A percentile compares a stretch with the other conserved stretches of the same genome.
These are phyloP conservation scores for Trichoderma asperellum DNA, from an alignment of 2,329 filamentous ascomycete genomes.

Conservation along the genomic window DNA sequence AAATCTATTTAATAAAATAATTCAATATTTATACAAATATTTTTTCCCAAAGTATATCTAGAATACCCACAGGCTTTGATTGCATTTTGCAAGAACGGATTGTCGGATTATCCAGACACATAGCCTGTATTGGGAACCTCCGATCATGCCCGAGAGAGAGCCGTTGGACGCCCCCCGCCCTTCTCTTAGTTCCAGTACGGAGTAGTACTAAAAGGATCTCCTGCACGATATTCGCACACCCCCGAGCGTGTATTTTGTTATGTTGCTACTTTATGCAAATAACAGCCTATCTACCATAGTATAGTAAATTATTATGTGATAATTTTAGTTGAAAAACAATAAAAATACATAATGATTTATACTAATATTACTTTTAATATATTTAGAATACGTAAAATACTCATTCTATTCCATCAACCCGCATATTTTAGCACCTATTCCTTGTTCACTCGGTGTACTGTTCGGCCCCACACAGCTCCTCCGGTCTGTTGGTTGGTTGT, in stretches of 20 bases:
- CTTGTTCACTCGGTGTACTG: not conserved
- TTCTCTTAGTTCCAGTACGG: not conserved
- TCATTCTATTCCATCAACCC: not conserved
- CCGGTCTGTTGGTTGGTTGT: not conserved
- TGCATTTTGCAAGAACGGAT: not conserved
- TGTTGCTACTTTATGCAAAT: not conserved
- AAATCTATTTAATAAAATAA: too few relatives aligned
- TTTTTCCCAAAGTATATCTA: too few relatives aligned
- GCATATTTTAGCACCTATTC: too few relatives aligned
- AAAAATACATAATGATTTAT: not conserved
- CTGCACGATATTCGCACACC: not conserved
- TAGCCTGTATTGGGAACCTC: not conserved
- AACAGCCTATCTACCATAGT: not conserved
- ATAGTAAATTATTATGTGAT: not conserved
- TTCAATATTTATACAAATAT: too few relatives aligned
- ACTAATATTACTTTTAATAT: not conserved
- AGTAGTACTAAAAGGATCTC: not conserved
- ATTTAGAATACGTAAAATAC: not conserved
- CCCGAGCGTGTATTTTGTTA: not conserved
- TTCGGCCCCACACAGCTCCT: not conserved
- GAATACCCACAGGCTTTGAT: too few relatives aligned
- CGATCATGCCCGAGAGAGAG: not conserved
- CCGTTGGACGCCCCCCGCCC: too few relatives aligned
- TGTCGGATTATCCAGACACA: not conserved
- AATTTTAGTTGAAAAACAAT: not conserved